Conservation (phyloP, 2,329 filamentous ascomycete species). For the Exserohilum turcica region DNA sequence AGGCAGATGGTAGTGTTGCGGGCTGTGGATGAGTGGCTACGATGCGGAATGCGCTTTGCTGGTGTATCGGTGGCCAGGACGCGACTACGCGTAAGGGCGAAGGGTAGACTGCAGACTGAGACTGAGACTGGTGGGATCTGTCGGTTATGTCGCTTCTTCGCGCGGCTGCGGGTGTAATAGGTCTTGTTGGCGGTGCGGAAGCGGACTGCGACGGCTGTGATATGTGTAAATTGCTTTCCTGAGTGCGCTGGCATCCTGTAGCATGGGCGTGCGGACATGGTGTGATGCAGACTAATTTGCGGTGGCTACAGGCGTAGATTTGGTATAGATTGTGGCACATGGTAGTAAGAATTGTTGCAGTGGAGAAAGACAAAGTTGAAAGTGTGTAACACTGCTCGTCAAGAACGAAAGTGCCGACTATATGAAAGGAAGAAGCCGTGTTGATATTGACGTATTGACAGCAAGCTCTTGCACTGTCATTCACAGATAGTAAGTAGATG, state of each 20-base stretch:
- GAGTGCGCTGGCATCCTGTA: background rate
- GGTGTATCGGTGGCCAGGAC: too few species aligned
- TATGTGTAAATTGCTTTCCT: background rate
- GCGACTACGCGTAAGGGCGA: too few species aligned
- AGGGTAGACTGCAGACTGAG: too few species aligned
- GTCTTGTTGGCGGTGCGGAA: constrained; percentile 12
- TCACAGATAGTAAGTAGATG: background rate
- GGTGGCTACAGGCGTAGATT: constrained; percentile 33
- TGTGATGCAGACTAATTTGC: constrained; percentile 33
- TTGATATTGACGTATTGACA: background rate
- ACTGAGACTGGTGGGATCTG: too few species aligned
- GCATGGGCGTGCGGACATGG: constrained; percentile 28
- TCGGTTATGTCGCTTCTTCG: too few species aligned
- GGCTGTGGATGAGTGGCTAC: too few species aligned
- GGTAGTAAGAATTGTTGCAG: background rate
- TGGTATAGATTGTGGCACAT: constrained; percentile 39
- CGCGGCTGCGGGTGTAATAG: background rate
- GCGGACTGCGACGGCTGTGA: constrained; percentile 16
- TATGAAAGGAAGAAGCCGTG: too few species aligned
- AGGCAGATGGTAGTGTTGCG: too few species aligned
- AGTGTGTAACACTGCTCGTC: background rate
- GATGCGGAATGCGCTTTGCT: too few species aligned
- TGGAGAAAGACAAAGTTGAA: too few species aligned
- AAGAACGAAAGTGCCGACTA: too few species aligned
- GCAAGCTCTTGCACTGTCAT: background rate